Evolutionary conservation across 768 basidiomycete genomes (phyloP).

Genomic region (Pulveroboletus sp.): DNA sequence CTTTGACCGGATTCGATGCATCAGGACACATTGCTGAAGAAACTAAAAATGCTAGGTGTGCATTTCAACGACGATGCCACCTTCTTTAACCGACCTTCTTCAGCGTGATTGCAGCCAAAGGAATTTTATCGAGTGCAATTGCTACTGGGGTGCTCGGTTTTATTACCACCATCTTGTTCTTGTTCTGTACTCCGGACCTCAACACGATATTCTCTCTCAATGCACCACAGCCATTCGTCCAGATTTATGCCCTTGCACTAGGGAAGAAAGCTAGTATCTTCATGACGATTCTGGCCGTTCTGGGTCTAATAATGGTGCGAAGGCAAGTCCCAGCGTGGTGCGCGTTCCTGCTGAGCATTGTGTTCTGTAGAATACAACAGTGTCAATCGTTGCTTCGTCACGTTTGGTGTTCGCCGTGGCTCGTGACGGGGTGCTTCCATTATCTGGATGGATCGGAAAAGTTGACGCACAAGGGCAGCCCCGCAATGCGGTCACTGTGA

Average conservation of each 20-base stretch:
- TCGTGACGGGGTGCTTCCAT: conserved; percentile 87
- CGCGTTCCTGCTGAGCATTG: background rate
- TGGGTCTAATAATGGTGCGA: conserved; percentile 82
- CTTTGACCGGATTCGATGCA: conserved; percentile 88
- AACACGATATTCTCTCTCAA: conserved; percentile 68
- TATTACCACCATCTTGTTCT: conserved; percentile 70
- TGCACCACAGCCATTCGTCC: conserved; percentile 90
- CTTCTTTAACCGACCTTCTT: conserved; percentile 1
- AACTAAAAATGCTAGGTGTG: conserved; percentile 72
- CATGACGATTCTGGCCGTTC: conserved; percentile 79
- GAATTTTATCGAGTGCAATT: conserved; percentile 73
- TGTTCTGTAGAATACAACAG: conserved; percentile 66
- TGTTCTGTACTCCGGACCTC: conserved; percentile 81
- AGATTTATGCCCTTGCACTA: conserved; percentile 78
- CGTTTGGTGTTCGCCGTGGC: conserved; percentile 89
- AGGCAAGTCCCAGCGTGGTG: background rate
- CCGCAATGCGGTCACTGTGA: conserved; percentile 80
- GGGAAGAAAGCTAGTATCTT: conserved; percentile 77
- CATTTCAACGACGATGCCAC: background rate
- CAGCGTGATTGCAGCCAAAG: conserved; percentile 76
- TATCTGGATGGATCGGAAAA: conserved; percentile 77
- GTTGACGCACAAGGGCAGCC: conserved; percentile 74
- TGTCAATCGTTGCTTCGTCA: conserved; percentile 85
- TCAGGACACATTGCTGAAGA: conserved; percentile 87
- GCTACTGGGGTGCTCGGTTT: conserved; percentile 82